Conservation (phyloP, 2,329 filamentous ascomycete genomes). For the Exophiala spinifera region DNA sequence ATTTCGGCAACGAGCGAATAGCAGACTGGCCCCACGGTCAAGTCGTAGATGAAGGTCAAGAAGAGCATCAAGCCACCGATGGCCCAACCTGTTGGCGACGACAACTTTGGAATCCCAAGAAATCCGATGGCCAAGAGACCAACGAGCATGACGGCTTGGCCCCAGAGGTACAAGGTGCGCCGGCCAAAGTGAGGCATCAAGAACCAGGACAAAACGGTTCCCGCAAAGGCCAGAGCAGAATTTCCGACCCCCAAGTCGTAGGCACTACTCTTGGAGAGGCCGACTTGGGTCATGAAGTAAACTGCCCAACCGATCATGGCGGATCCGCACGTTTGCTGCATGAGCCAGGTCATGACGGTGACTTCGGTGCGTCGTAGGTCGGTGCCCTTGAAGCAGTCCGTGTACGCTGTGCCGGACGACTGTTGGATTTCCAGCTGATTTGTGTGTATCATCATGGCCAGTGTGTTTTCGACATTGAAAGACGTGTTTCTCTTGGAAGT, state of each 20-base stretch:
- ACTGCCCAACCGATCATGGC: conserved; percentile 64
- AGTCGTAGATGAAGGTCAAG: conserved; percentile 47
- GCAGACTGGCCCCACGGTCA: conserved; percentile 43
- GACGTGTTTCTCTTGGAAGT: conserved; percentile 35
- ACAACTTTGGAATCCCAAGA: conserved; percentile 27
- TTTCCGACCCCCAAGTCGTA: conserved; percentile 53
- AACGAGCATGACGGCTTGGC: conserved; percentile 56
- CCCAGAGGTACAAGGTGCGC: conserved; percentile 31
- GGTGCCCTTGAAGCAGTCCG: conserved; percentile 13
- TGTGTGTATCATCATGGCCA: conserved; percentile 30
- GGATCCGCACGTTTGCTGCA: conserved; percentile 61
- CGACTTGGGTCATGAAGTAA: conserved; percentile 56
- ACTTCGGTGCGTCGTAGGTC: conserved; percentile 10
- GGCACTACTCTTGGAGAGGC: conserved; percentile 34
- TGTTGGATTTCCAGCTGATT: conserved; percentile 16
- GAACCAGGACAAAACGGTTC: conserved; percentile 52
- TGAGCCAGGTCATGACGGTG: conserved; percentile 36
- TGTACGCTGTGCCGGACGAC: conserved; percentile 2
- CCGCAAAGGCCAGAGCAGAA: conserved; percentile 58
- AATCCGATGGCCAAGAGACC: conserved; percentile 35
- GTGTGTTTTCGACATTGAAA: conserved; percentile 28
- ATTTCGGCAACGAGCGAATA: conserved; percentile 42
- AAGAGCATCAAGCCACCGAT: conserved; percentile 51
- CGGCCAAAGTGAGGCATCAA: conserved; percentile 34
- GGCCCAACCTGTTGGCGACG: conserved; percentile 28